Evolutionary conservation across 331 rosid genomes (phyloP).

Genomic region (Saraca asoca): DNA sequence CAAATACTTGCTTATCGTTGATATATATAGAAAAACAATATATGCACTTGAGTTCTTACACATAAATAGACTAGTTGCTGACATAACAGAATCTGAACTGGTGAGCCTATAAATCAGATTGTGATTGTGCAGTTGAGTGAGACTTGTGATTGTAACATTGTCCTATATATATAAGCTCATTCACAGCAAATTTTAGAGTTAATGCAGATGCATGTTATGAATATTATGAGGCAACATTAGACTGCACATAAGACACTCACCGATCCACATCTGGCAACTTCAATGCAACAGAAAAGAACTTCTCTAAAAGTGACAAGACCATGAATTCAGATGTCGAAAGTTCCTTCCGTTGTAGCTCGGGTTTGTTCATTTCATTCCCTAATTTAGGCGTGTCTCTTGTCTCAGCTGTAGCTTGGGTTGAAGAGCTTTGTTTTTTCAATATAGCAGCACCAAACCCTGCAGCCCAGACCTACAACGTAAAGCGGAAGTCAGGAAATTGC

Average conservation of each 20-base stretch:
- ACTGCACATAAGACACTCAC: slow-evolving; percentile 43
- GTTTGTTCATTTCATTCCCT: slow-evolving; percentile 38
- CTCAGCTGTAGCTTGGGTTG: slow-evolving; percentile 31
- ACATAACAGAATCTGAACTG: too few relatives aligned
- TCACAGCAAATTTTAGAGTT: background rate
- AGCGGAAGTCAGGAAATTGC: background rate
- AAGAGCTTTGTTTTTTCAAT: slow-evolving; percentile 64
- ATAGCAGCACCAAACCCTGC: slow-evolving; percentile 85
- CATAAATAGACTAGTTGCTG: too few relatives aligned
- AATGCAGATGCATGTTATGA: background rate
- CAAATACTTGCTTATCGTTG: slow-evolving; percentile 7
- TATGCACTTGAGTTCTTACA: too few relatives aligned
- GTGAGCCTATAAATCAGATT: too few relatives aligned
- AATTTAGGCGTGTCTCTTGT: slow-evolving; percentile 33
- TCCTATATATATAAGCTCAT: too few relatives aligned
- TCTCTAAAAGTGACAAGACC: slow-evolving; percentile 58
- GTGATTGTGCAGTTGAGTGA: too few relatives aligned
- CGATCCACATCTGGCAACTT: slow-evolving; percentile 62
- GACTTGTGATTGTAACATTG: too few relatives aligned
- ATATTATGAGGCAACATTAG: slow-evolving; percentile 4
- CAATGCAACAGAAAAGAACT: slow-evolving; percentile 57
- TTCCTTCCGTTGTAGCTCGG: slow-evolving; percentile 48
- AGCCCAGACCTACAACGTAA: slow-evolving; percentile 81
- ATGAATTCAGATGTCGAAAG: slow-evolving; percentile 49
- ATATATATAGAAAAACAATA: too few relatives aligned